These are phyloP conservation scores for Suhomyces bolitotheri DNA, from an alignment of 1,139 yeast species.

Conservation along the genomic window DNA sequence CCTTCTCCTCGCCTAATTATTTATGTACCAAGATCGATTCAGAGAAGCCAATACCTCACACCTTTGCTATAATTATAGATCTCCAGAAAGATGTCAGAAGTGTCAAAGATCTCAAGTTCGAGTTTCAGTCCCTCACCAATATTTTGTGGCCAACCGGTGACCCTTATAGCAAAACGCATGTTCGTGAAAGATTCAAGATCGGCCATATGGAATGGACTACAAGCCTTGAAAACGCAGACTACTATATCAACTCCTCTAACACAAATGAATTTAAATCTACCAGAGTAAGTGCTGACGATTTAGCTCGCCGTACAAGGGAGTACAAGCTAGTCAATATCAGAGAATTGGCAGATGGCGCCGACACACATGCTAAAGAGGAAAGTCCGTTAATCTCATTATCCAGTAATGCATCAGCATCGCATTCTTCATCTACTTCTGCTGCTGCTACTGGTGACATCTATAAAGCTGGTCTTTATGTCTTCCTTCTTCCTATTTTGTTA, in stretches of 20 bases:
- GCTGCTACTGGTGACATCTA: slow-evolving; percentile 21
- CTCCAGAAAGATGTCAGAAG: slow-evolving; percentile 34
- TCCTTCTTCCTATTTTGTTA: slow-evolving; percentile 67
- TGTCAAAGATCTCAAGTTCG: slow-evolving; percentile 32
- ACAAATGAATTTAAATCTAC: slow-evolving; percentile 34
- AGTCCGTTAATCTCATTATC: slow-evolving; percentile 6
- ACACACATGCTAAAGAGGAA: background rate
- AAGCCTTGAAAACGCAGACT: slow-evolving; percentile 45
- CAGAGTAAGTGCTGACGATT: slow-evolving; percentile 33
- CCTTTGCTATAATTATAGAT: slow-evolving; percentile 47
- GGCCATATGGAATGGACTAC: slow-evolving; percentile 53
- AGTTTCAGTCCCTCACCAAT: slow-evolving; percentile 35
- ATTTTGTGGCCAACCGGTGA: slow-evolving; percentile 60
- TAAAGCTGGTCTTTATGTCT: slow-evolving; percentile 79
- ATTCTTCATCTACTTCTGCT: background rate
- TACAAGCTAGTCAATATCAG: slow-evolving; percentile 30
- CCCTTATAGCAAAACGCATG: slow-evolving; percentile 43
- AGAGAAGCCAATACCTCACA: slow-evolving; percentile 46
- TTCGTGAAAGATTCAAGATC: slow-evolving; percentile 50
- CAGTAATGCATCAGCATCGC: background rate
- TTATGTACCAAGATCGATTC: slow-evolving; percentile 43
- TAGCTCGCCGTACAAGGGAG: slow-evolving; percentile 40
- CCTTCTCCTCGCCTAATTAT: slow-evolving; percentile 40
- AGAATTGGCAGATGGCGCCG: slow-evolving; percentile 19
- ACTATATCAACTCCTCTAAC: slow-evolving; percentile 42